These are phyloP conservation scores for Paramecium tetraurelia DNA, from an alignment of 73 alveolate species.

Conservation along the genomic window DNA sequence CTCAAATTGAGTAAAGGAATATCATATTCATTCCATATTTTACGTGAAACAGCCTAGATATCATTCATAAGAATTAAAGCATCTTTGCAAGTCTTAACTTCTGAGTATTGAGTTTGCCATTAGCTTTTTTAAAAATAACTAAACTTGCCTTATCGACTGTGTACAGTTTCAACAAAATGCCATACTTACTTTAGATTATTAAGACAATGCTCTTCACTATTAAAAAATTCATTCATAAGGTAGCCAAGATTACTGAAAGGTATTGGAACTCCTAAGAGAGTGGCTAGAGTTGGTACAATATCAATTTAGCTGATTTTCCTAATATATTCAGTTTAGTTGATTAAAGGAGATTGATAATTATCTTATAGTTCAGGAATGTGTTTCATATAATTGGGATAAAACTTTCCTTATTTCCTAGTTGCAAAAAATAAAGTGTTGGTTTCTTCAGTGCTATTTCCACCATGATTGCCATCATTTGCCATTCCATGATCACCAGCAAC, in stretches of 20 bases:
- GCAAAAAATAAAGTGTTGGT: constrained; percentile 50
- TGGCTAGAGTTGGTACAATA: constrained; percentile 59
- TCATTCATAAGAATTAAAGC: background rate
- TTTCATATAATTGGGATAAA: background rate
- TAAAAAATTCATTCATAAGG: constrained; percentile 49
- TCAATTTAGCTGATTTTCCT: constrained; percentile 36
- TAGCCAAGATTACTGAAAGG: constrained; percentile 67
- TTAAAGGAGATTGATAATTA: background rate
- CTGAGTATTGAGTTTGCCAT: background rate
- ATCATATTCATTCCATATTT: constrained; percentile 9
- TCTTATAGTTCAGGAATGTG: background rate
- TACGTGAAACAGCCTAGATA: background rate
- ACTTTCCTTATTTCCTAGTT: background rate
- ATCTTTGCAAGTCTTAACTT: background rate
- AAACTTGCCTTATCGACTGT: background rate
- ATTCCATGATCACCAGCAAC: constrained; percentile 83
- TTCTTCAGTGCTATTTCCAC: constrained; percentile 74
- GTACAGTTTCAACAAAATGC: background rate
- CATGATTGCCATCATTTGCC: constrained; percentile 83
- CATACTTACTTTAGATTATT: background rate
- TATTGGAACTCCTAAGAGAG: constrained; percentile 30
- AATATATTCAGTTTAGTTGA: background rate
- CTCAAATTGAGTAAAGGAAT: background rate
- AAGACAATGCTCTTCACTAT: background rate
- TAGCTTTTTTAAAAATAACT: background rate